These are phyloP conservation scores for Aphanocladium album DNA, from an alignment of 2,329 filamentous ascomycete genomes.

Conservation along the genomic window DNA sequence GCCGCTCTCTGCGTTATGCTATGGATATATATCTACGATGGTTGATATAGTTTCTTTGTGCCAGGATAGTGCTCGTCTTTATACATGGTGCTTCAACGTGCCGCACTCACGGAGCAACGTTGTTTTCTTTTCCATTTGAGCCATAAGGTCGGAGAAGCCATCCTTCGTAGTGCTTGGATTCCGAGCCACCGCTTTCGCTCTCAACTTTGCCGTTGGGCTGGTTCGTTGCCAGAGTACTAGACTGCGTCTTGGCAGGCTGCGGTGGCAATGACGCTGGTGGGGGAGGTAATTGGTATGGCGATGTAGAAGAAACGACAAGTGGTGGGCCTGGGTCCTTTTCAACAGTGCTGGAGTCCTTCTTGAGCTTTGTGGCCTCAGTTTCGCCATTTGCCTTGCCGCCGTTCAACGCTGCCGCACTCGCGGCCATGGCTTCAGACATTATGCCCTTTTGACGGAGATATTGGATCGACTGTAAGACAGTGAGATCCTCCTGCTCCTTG, in stretches of 20 bases:
- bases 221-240: constrained; percentile 8
- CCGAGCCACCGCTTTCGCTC: constrained; percentile 17
- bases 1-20: neutral
- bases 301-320: constrained; percentile 10
- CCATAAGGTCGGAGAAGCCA: constrained; percentile 35
- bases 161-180: constrained; percentile 31
- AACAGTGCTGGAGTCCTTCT: neutral
- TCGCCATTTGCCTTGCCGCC: constrained; percentile 12
- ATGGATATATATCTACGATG: neutral
- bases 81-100: constrained; percentile 1
- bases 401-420: neutral
- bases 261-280: constrained; percentile 34
- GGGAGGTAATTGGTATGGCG: constrained; percentile 24
- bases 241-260: constrained; percentile 29
- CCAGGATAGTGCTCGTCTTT: neutral
- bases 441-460: constrained; percentile 58
- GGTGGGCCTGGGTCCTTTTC: constrained; percentile 22
- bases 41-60: neutral
- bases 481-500: constrained; percentile 62
- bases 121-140: constrained; percentile 19
- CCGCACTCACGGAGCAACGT: constrained; percentile 6
- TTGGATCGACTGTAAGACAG: constrained; percentile 60
- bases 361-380: constrained; percentile 17
- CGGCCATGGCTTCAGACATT: constrained; percentile 28
- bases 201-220: neutral